phyloP scores from a whole-genome alignment of 2,329 filamentous ascomycete species.

The Claviceps paspali region DNA sequence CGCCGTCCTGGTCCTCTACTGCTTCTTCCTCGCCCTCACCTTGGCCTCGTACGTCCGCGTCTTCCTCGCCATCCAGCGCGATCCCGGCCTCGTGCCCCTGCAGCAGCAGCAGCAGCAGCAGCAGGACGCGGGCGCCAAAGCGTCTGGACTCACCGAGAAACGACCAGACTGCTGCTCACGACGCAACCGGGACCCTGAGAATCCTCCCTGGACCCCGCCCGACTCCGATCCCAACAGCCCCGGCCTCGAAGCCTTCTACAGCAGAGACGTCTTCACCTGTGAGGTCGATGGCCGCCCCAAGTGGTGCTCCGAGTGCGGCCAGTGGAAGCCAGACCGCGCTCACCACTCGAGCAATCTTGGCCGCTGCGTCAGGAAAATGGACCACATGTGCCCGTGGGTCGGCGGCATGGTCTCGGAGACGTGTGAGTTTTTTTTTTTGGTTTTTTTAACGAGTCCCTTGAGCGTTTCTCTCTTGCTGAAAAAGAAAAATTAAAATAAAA shows the following conservation, averaged over 20 bases:
- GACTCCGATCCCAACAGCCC: slow-evolving; percentile 42
- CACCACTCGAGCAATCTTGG: slow-evolving; percentile 76
- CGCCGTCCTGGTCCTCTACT: slow-evolving; percentile 57
- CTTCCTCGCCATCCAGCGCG: slow-evolving; percentile 47
- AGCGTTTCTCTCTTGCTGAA: too few relatives aligned
- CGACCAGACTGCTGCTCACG: slow-evolving; percentile 3
- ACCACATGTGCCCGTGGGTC: slow-evolving; percentile 96
- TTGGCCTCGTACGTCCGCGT: slow-evolving; percentile 56
- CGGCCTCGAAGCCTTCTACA: slow-evolving; percentile 63
- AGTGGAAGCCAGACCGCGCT: slow-evolving; percentile 76
- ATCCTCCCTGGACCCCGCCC: slow-evolving; percentile 19
- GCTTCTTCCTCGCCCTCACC: slow-evolving; percentile 53
- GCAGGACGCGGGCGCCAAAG: too few relatives aligned
- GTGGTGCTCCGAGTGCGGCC: slow-evolving; percentile 73
- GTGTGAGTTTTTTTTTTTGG: slow-evolving; percentile 34
- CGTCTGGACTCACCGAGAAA: too few relatives aligned
- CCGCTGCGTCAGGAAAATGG: slow-evolving; percentile 78
- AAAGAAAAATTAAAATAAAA: too few relatives aligned
- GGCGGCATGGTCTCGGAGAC: slow-evolving; percentile 82
- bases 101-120: too few relatives aligned
- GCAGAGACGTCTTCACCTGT: slow-evolving; percentile 70
- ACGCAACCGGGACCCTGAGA: slow-evolving; percentile 13
- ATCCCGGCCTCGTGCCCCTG: slow-evolving; percentile 61
- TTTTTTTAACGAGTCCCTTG: too few relatives aligned
- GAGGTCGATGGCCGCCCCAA: slow-evolving; percentile 68